Percentiles rank a stretch among this genome's conserved stretches.
Conservation (phyloP, 345 rosid species). For the Linum trigynum region DNA sequence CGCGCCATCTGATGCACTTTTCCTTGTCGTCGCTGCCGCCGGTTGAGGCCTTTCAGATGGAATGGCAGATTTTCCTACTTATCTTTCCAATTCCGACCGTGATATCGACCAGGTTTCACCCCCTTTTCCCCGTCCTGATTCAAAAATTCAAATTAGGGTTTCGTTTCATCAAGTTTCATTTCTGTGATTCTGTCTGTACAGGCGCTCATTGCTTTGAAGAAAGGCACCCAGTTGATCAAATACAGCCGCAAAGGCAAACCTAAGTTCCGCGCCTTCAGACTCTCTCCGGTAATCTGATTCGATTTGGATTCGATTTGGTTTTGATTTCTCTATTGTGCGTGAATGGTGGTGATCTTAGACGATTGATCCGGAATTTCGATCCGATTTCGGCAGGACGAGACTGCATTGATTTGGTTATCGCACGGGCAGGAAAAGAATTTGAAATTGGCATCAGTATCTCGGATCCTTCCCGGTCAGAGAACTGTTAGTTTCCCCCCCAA, state of each 20-base stretch:
- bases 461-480: conserved; percentile 88
- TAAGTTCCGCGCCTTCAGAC: conserved; percentile 55
- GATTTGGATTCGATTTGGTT: background rate
- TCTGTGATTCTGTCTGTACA: conserved; percentile 19
- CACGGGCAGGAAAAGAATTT: conserved; percentile 64
- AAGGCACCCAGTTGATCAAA: conserved; percentile 79
- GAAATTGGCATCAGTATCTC: conserved; percentile 52
- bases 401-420: conserved; percentile 70
- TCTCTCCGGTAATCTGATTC: conserved; percentile 40
- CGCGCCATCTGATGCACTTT: conserved; percentile 40
- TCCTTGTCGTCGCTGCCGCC: conserved; percentile 15
- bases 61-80: conserved; percentile 93
- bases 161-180: background rate
- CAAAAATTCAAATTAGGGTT: background rate
- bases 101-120: conserved; percentile 66
- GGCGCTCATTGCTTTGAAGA: conserved; percentile 76
- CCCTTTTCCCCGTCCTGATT: background rate
- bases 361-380: background rate
- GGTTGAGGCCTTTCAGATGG: conserved; percentile 72
- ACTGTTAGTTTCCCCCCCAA: conserved; percentile 47
- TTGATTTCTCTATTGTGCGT: background rate
- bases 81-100: conserved; percentile 63
- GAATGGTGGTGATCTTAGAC: background rate
- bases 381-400: conserved; percentile 67
- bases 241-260: conserved; percentile 93